These are phyloP conservation scores for Hawksworthiomyces lignivorus DNA, from an alignment of 2,329 filamentous ascomycete genomes.

Conservation along the genomic window DNA sequence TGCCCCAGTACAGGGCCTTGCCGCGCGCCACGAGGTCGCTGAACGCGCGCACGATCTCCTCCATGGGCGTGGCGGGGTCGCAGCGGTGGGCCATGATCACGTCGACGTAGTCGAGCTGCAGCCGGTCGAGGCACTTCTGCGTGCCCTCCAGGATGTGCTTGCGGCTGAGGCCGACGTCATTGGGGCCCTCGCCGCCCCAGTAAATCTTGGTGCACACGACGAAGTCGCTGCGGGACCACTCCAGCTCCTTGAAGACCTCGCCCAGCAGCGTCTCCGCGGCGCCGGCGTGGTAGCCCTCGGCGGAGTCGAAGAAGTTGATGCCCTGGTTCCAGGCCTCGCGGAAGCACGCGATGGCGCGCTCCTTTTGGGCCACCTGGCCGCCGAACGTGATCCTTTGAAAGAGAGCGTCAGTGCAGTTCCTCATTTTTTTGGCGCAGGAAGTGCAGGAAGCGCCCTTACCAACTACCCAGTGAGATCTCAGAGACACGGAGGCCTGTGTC, in stretches of 20 bases:
- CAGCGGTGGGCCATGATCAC: slow-evolving; percentile 54
- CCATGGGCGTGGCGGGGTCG: slow-evolving; percentile 49
- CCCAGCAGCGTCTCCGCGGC: slow-evolving; percentile 44
- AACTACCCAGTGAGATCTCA: no score
- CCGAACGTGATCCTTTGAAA: no score
- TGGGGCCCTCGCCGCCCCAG: slow-evolving; percentile 26
- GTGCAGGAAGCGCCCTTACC: no score
- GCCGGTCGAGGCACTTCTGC: slow-evolving; percentile 45
- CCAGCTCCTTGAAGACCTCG: slow-evolving; percentile 40
- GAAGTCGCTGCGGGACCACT: slow-evolving; percentile 44
- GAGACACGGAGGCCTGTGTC: no score
- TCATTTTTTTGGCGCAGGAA: no score
- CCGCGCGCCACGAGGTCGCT: slow-evolving; percentile 39
- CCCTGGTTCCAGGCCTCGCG: slow-evolving; percentile 52
- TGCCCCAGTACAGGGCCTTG: slow-evolving; percentile 57
- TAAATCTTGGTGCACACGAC: slow-evolving; percentile 42
- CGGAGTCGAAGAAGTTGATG: slow-evolving; percentile 57
- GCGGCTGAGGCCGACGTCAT: slow-evolving; percentile 38
- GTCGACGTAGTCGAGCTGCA: slow-evolving; percentile 57
- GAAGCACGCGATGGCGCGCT: slow-evolving; percentile 47
- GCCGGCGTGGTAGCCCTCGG: slow-evolving; percentile 44
- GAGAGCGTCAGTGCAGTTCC: no score
- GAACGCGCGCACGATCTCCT: slow-evolving; percentile 50
- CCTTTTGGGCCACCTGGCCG: no score
- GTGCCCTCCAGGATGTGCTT: slow-evolving; percentile 48